phyloP scores from a whole-genome alignment of 2,329 filamentous ascomycete species.

The Colletotrichum zoysiae region DNA sequence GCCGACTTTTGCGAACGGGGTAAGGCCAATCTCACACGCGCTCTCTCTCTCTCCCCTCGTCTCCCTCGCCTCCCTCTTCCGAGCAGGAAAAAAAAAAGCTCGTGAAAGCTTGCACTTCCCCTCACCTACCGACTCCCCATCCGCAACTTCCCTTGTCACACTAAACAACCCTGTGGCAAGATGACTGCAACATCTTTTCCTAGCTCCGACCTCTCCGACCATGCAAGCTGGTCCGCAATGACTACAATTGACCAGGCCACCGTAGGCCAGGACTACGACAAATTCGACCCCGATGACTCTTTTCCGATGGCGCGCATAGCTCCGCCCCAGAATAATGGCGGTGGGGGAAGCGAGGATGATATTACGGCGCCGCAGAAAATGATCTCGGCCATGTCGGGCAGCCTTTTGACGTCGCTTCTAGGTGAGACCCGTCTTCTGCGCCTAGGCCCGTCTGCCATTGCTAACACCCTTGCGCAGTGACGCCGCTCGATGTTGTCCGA shows the following conservation, averaged over 20 bases:
- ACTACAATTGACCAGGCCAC: slow-evolving; percentile 33
- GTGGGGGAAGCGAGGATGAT: slow-evolving; percentile 59
- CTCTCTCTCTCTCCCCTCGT: slow-evolving; percentile 5
- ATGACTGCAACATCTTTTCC: slow-evolving; percentile 20
- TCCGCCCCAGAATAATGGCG: slow-evolving; percentile 42
- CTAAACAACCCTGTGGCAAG: neutral
- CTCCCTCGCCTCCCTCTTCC: slow-evolving; percentile 11
- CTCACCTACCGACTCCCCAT: neutral
- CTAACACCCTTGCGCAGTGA: slow-evolving; percentile 68
- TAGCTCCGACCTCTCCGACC: slow-evolving; percentile 34
- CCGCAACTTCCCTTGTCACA: neutral
- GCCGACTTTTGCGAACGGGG: slow-evolving; percentile 34
- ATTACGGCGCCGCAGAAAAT: slow-evolving; percentile 92
- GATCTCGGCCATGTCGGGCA: slow-evolving; percentile 92
- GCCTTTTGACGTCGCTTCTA: slow-evolving; percentile 87
- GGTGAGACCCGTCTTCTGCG: slow-evolving; percentile 65
- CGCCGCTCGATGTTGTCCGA: slow-evolving; percentile 95
- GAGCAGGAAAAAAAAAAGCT: slow-evolving; percentile 19
- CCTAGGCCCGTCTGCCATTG: slow-evolving; percentile 6
- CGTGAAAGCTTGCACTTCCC: slow-evolving; percentile 33
- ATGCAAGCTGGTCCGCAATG: slow-evolving; percentile 40
- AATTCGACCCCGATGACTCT: slow-evolving; percentile 48
- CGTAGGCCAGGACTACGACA: slow-evolving; percentile 47
- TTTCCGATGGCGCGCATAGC: slow-evolving; percentile 48
- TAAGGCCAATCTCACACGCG: slow-evolving; percentile 24